Evolutionary conservation across 768 basidiomycete species (phyloP).

Genomic region (Ramaria sp.): DNA sequence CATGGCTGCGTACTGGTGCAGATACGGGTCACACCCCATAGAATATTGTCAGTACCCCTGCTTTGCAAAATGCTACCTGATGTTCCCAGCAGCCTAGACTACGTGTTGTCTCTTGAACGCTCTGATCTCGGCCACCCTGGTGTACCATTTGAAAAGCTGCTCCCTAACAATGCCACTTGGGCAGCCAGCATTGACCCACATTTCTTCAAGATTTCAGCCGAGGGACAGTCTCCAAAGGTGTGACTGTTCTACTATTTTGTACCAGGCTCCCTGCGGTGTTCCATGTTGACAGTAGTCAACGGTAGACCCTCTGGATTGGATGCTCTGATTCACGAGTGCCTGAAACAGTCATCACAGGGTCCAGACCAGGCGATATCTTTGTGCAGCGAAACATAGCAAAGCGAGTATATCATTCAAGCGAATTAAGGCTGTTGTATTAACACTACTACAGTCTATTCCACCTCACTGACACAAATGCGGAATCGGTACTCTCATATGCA

Average conservation of each 20-base stretch:
- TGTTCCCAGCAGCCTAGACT: too few relatives aligned
- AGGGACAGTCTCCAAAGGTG: not conserved
- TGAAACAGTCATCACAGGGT: not conserved
- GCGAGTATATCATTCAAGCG: not conserved
- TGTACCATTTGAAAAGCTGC: not conserved
- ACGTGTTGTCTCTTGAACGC: too few relatives aligned
- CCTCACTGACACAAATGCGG: not conserved
- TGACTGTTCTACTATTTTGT: not conserved
- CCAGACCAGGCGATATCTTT: not conserved
- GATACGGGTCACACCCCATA: too few relatives aligned
- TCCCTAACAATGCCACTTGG: not conserved
- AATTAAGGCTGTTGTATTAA: not conserved
- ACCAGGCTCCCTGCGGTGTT: not conserved
- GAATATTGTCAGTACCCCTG: too few relatives aligned
- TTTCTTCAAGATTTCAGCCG: not conserved
- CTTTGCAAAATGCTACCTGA: too few relatives aligned
- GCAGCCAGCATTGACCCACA: not conserved
- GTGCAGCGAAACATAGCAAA: not conserved
- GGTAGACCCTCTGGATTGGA: constrained; percentile 3
- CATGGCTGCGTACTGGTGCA: too few relatives aligned
- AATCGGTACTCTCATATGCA: not conserved
- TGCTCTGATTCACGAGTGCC: constrained; percentile 3
- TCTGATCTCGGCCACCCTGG: not conserved
- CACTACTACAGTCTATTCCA: not conserved
- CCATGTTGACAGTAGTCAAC: not conserved